These are phyloP conservation scores for Domatiomyces catenatus DNA, from an alignment of 2,329 filamentous ascomycete genomes.

Conservation along the genomic window DNA sequence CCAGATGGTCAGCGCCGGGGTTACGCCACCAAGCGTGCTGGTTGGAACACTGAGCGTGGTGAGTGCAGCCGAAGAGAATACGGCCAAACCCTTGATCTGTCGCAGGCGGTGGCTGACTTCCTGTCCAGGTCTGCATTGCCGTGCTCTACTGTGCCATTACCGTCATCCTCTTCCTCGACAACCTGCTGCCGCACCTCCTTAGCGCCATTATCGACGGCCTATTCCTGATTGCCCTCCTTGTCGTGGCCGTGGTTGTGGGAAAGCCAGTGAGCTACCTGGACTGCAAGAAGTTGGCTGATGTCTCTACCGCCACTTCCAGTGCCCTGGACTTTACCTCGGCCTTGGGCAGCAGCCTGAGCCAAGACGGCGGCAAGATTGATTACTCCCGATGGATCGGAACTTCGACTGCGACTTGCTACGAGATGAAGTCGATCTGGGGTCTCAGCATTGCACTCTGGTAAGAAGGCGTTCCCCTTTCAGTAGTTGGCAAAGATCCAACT, in stretches of 20 bases:
- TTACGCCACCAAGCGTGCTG: constrained; percentile 54
- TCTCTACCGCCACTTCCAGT: constrained; percentile 31
- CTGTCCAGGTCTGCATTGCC: constrained; percentile 54
- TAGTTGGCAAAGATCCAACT: not conserved
- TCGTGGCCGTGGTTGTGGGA: constrained; percentile 62
- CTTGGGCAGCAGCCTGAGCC: constrained; percentile 37
- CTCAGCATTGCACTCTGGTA: constrained; percentile 62
- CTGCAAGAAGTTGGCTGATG: constrained; percentile 44
- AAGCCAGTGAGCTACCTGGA: constrained; percentile 64
- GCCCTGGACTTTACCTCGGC: constrained; percentile 40
- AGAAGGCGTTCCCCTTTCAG: constrained; percentile 17
- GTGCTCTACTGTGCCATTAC: constrained; percentile 65
- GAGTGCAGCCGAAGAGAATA: constrained; percentile 26
- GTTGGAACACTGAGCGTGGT: constrained; percentile 69
- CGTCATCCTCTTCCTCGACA: constrained; percentile 66
- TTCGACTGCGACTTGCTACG: constrained; percentile 53
- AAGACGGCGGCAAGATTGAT: constrained; percentile 34
- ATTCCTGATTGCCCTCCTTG: constrained; percentile 61
- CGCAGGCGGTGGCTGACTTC: not conserved
- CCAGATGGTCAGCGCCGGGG: constrained; percentile 52
- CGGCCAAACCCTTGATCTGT: not conserved
- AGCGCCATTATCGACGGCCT: constrained; percentile 49
- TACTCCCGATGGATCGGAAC: constrained; percentile 44
- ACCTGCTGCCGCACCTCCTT: constrained; percentile 59
- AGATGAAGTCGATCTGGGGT: constrained; percentile 81